A percentile compares a stretch with the other conserved stretches of the same genome.
phyloP scores from a whole-genome alignment of 2,329 filamentous ascomycete species.

The Hyphodiscus sp. region DNA sequence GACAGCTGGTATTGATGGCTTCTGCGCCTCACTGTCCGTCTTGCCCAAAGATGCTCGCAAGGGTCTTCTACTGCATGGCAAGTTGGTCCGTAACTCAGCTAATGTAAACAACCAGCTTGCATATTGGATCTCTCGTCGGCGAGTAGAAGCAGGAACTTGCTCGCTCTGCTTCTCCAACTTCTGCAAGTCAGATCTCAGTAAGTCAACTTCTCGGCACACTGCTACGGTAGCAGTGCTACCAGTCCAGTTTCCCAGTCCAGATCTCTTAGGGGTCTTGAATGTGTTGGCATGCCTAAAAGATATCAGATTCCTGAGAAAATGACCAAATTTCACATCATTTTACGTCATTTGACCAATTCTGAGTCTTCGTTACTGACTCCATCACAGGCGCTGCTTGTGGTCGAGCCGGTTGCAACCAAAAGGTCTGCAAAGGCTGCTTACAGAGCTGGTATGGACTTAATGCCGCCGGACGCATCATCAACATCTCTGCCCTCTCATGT shows the following conservation, averaged over 20 bases:
- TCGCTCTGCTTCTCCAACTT: conserved; percentile 14
- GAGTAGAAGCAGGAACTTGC: conserved; percentile 8
- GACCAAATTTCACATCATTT: no score
- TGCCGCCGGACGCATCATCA: conserved; percentile 11
- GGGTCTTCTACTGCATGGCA: conserved; percentile 11
- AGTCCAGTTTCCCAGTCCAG: no score
- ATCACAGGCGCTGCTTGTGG: no score
- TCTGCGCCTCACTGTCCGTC: conserved; percentile 8
- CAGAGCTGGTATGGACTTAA: conserved; percentile 16
- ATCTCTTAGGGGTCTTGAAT: no score
- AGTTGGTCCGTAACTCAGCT: conserved; percentile 10
- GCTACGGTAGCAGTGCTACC: no score
- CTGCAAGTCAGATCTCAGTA: conserved; percentile 7
- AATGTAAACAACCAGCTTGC: conserved; percentile 7
- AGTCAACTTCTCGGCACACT: no score
- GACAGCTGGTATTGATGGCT: conserved; percentile 2
- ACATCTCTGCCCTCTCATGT: conserved; percentile 12
- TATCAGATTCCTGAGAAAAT: no score
- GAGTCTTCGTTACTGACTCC: no score
- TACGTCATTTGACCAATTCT: no score
- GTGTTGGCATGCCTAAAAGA: no score
- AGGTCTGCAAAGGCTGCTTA: conserved; percentile 11
- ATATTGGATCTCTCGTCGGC: conserved; percentile 11
- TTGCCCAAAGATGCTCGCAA: conserved; percentile 2
- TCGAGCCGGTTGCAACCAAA: conserved; percentile 9